Conservation (phyloP, 345 rosid species). For the Citrus glauca region DNA sequence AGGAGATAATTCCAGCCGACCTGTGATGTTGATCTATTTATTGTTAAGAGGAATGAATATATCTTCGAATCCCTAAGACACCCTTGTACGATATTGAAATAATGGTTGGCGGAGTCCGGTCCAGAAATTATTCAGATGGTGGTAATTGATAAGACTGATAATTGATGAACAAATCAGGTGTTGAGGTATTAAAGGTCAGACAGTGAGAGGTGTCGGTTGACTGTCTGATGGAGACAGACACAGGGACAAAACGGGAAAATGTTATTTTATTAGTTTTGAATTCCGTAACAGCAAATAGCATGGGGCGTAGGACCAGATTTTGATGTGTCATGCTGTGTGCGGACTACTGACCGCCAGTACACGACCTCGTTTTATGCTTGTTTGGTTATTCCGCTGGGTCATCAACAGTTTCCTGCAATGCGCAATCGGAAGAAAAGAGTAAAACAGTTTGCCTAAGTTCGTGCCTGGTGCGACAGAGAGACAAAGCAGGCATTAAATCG, state of each 20-base stretch:
- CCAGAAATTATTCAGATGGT: neutral
- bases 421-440: too few relatives aligned
- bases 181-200: neutral
- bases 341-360: neutral
- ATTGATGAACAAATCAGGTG: neutral
- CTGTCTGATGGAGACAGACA: neutral
- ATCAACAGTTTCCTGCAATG: too few relatives aligned
- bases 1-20: too few relatives aligned
- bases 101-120: neutral
- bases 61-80: neutral
- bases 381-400: neutral
- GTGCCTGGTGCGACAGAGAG: too few relatives aligned
- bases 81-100: neutral
- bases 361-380: neutral
- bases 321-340: neutral
- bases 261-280: neutral
- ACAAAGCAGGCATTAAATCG: too few relatives aligned
- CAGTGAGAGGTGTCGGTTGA: neutral
- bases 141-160: neutral
- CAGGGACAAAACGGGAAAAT: neutral
- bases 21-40: neutral
- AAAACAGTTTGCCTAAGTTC: too few relatives aligned
- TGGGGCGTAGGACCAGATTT: neutral
- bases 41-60: neutral
- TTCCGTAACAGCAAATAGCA: neutral